Base-by-base conservation (phyloP, 1,139 yeast genomes). In the Magnusiomyces sp. region DNA sequence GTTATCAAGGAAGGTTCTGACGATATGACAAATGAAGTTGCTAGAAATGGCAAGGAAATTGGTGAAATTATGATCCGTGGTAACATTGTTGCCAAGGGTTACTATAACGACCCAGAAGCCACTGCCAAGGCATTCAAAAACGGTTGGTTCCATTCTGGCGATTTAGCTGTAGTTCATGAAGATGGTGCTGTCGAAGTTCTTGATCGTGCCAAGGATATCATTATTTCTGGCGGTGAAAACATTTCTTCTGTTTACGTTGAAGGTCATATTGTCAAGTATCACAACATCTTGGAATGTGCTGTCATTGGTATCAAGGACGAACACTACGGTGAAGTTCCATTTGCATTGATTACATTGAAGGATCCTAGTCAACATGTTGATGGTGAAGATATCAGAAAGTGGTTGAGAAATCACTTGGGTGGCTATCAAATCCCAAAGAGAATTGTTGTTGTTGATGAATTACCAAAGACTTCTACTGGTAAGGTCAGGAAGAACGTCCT, bases 81-180 rank as follows among this genome's bases (percentile, higher is more conserved):
- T 2, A 66, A 66, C 50, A 81, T 80, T 57, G 74, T 80, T 40
- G 80, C 83, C 62, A 63, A 63, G 36, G 78, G 77, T 13, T 85
- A 85, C 65, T 82, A 68, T 67, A 75, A 80, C 57, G 78, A 81
- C 58, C 72, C 72, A 5, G 71, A 71, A 19, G 84, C 77, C 46
- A 80, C 85, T 1, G 62, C 59, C 37, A 71, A 74, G 53, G 72
- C 78, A 10, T 65, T 81, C 51, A 80, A 77, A 56, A 80, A 81
- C 29, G 88, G 87, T n/a, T 84, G 89, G 88, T 84, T 83, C 69
- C 72, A 74, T 38, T 80, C 90, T 14, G 95, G 95, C 47, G 95
- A 85, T 65, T 75, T 85, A 58, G 92, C 86, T 2, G 74, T 71
- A 47, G 68, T 83, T 55, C 79, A 74, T 46, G 62, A 65, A 2